phyloP scores from a whole-genome alignment of 805 yeast species.

The Cyberlindnera galapagoensis region DNA sequence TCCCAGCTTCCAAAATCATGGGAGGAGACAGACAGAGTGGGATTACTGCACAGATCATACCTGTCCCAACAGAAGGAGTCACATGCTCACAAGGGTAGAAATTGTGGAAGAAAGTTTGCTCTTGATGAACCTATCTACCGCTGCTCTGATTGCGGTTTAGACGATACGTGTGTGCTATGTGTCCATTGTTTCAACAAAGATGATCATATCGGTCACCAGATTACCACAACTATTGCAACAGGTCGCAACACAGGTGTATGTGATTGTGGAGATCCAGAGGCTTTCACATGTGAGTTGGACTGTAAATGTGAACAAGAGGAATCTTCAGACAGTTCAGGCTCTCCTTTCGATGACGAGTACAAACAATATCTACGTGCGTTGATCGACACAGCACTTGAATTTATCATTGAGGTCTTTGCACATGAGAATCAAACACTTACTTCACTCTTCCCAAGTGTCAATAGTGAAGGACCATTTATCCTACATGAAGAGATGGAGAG shows the following conservation, averaged over 20 bases:
- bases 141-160: conserved; percentile 72
- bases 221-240: conserved; percentile 35
- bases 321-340: conserved; percentile 31
- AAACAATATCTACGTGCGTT: conserved; percentile 19
- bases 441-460: conserved; percentile 17
- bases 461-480: neutral
- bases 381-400: conserved; percentile 33
- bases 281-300: conserved; percentile 48
- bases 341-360: conserved; percentile 6
- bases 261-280: conserved; percentile 88
- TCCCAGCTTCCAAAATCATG: too few species aligned
- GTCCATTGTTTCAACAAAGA: conserved; percentile 62
- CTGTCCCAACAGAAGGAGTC: too few species aligned
- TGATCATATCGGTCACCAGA: conserved; percentile 64
- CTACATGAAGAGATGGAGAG: conserved; percentile 5
- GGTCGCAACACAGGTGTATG: conserved; percentile 31
- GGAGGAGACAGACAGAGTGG: too few species aligned
- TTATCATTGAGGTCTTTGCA: conserved; percentile 36
- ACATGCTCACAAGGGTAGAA: conserved; percentile 59
- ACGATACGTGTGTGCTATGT: conserved; percentile 74
- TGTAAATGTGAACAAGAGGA: conserved; percentile 36
- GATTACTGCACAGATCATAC: too few species aligned
- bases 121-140: conserved; percentile 62
- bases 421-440: conserved; percentile 35
- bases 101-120: conserved; percentile 61